Base-by-base conservation (phyloP, 192 early-diverging fungal species). In the Kappamyces sp. region DNA sequence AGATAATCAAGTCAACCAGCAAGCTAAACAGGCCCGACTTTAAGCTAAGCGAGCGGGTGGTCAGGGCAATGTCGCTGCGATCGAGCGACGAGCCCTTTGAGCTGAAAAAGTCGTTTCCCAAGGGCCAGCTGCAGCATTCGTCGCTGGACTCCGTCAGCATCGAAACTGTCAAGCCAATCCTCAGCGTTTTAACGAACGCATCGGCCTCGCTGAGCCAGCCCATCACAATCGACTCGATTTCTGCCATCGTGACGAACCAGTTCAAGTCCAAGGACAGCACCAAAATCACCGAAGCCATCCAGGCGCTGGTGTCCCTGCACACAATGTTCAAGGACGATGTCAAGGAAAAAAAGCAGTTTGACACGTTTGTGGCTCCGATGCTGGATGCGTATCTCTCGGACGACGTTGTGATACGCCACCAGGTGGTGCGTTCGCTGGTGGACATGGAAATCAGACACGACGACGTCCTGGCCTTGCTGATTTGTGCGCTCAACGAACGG, bases 321-420 rank as follows among this genome's bases (percentile, higher is more conserved):
- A 57, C 51, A 37, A 74, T 70, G 9, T 78, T 78, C 47, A 32
- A 61, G 12, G 48, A 47, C 33, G 76, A 78, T 49, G 66, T 78
- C 38, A 40, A 36, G 9, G 32, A 40, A 6, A 44, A 57, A 9
- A 44, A 35, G 6, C 7, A 8, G 8, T 59, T 38, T 47, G 57
- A 59, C 33, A 40, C 40, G 33, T 59, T 59, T 59, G 5, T 59
- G n/a, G 33, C 38, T n/a, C 57, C 57, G 36, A 36, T 38, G 13
- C 35, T 59, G 6, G 57, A 59, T n/a, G 34, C 46, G 12, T 40
- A 38, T 32, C 57, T 47, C 46, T 47, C 32, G 12, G 35, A 34
- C 6, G 57, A 59, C 37, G 57, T 47, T 8, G 38, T 40, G 5
- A 47, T 59, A 40, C 7, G 57, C 33, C 33, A 40, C 34, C 42